These are phyloP conservation scores for Epichloe glyceriae DNA, from an alignment of 2,329 filamentous ascomycete species.

Conservation along the genomic window DNA sequence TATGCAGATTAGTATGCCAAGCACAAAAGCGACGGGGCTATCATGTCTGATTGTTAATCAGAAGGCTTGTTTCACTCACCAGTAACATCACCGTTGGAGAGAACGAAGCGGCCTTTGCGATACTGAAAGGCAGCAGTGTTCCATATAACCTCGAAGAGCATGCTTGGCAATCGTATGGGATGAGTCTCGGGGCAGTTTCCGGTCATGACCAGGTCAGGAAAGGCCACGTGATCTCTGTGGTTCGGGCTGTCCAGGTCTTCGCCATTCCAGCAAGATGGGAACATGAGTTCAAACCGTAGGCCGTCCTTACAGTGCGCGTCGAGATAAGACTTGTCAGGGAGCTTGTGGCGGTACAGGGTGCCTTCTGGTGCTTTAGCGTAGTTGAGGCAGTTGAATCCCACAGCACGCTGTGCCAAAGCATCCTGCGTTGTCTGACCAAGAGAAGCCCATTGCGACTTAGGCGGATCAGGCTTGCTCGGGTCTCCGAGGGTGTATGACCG, in stretches of 20 bases:
- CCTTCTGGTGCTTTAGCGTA: constrained; percentile 54
- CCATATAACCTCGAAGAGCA: constrained; percentile 84
- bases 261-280: constrained; percentile 79
- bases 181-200: constrained; percentile 63
- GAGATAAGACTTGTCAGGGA: constrained; percentile 69
- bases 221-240: constrained; percentile 59
- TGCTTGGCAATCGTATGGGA: constrained; percentile 53
- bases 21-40: background rate
- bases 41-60: background rate
- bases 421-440: constrained; percentile 52
- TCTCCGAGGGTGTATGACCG: constrained; percentile 59
- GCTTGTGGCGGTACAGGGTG: constrained; percentile 66
- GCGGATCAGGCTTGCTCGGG: constrained; percentile 48
- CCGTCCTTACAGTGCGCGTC: constrained; percentile 75
- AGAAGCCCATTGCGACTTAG: constrained; percentile 56
- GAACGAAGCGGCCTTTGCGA: constrained; percentile 54
- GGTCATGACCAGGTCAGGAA: constrained; percentile 62
- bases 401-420: constrained; percentile 62
- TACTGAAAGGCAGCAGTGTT: constrained; percentile 53
- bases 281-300: constrained; percentile 71
- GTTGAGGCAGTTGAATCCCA: constrained; percentile 94
- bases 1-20: constrained; percentile 16
- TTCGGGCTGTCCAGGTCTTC: constrained; percentile 42
- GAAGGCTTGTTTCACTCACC: constrained; percentile 31
- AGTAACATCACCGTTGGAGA: constrained; percentile 66